These are phyloP conservation scores for Epichloe typhina DNA, from an alignment of 2,329 filamentous ascomycete genomes.

Conservation along the genomic window DNA sequence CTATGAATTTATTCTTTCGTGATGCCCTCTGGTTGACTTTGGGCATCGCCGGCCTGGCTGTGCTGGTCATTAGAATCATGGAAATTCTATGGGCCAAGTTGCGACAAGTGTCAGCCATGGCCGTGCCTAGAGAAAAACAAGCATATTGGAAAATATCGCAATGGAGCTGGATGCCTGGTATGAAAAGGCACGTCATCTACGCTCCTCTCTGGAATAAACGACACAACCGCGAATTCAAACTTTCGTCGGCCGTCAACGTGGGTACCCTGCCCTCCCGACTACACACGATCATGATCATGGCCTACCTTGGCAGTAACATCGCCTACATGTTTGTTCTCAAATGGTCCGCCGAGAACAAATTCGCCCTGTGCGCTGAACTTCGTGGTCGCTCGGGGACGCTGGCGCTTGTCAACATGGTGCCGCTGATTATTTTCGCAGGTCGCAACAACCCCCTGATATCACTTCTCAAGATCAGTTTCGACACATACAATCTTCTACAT, in stretches of 20 bases:
- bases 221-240: conserved; percentile 52
- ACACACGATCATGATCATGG: conserved; percentile 41
- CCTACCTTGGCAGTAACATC: conserved; percentile 48
- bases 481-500: conserved; percentile 72
- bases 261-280: conserved; percentile 53
- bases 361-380: conserved; percentile 62
- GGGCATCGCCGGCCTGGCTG: conserved; percentile 39
- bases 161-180: conserved; percentile 45
- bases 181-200: conserved; percentile 48
- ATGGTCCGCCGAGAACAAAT: conserved; percentile 44
- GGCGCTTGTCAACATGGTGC: conserved; percentile 81
- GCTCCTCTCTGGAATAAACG: conserved; percentile 52
- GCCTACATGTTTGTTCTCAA: conserved; percentile 50
- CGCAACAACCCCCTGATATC: conserved; percentile 83
- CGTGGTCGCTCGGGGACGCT: conserved; percentile 77
- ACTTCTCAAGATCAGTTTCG: conserved; percentile 77
- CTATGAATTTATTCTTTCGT: conserved; percentile 42
- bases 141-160: conserved; percentile 45
- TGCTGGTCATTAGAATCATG: conserved; percentile 39
- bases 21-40: conserved; percentile 48
- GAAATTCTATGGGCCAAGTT: conserved; percentile 43
- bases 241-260: conserved; percentile 46
- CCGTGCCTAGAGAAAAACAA: conserved; percentile 36
- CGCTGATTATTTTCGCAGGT: conserved; percentile 74
- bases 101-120: conserved; percentile 47